phyloP scores from a whole-genome alignment of 1,284 basidiomycete species.

The Irpex sp. region DNA sequence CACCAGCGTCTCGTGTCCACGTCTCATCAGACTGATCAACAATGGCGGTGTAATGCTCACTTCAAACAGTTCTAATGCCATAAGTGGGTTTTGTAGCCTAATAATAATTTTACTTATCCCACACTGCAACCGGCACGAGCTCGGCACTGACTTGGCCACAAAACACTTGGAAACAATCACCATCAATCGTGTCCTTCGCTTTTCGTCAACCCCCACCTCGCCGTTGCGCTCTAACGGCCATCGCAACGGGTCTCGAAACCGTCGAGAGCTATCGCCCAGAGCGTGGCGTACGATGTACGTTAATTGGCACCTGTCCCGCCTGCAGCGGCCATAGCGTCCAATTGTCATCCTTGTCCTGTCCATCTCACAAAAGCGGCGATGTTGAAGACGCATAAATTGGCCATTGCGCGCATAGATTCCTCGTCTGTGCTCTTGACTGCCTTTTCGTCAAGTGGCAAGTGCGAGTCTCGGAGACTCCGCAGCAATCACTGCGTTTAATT shows the following conservation, averaged over 20 bases:
- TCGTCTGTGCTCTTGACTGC: not conserved
- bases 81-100: not conserved
- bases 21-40: not conserved
- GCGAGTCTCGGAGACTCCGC: not conserved
- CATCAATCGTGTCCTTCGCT: not conserved
- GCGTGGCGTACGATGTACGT: not conserved
- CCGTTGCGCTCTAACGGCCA: not conserved
- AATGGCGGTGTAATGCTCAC: not conserved
- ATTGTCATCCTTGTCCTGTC: not conserved
- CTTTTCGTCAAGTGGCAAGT: not conserved
- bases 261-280: not conserved
- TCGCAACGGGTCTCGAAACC: not conserved
- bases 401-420: not conserved
- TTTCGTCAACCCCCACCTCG: not conserved
- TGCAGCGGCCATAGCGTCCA: not conserved
- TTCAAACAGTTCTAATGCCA: not conserved
- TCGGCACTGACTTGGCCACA: not conserved
- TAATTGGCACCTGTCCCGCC: not conserved
- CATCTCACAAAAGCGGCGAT: not conserved
- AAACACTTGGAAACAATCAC: slow-evolving; percentile 1
- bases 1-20: not conserved
- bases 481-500: not conserved
- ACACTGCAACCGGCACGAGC: not conserved
- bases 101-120: not conserved
- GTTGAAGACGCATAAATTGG: not conserved